A percentile compares a stretch with the other conserved stretches of the same genome.
Conservation (phyloP, 1,139 yeast genomes). For the Suhomyces ambrosiae region DNA sequence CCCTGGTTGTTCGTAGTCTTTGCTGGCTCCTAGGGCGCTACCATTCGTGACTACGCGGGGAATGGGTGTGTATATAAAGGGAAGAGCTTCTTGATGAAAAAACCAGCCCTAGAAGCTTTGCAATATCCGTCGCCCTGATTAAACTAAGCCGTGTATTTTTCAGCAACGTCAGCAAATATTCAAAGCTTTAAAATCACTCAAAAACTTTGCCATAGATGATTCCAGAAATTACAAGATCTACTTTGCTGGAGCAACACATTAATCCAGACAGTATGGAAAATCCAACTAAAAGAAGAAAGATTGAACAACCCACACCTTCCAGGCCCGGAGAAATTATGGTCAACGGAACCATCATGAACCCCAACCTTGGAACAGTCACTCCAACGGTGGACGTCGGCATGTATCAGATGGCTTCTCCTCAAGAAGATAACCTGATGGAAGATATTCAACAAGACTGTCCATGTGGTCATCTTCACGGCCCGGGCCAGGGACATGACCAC, state of each 20-base stretch:
- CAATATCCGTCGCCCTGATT: too few relatives aligned
- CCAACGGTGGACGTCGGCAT: constrained; percentile 8
- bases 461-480: constrained; percentile 42
- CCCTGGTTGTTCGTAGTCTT: too few relatives aligned
- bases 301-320: constrained; percentile 15
- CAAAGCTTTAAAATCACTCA: too few relatives aligned
- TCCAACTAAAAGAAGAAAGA: constrained; percentile 14
- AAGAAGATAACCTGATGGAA: constrained; percentile 4
- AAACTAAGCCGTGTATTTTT: too few relatives aligned
- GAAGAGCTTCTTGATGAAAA: too few relatives aligned
- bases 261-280: not conserved
- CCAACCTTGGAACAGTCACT: constrained; percentile 14
- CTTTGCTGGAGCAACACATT: not conserved
- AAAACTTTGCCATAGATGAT: too few relatives aligned
- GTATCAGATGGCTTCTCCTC: not conserved
- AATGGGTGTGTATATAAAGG: too few relatives aligned
- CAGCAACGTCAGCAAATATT: too few relatives aligned
- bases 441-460: constrained; percentile 22
- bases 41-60: too few relatives aligned
- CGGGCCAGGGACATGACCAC: constrained; percentile 32
- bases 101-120: too few relatives aligned
- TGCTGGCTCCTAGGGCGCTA: too few relatives aligned
- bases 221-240: too few relatives aligned
- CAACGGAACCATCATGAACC: constrained; percentile 14
- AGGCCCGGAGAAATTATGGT: constrained; percentile 3